Percentiles rank a stretch among this genome's conserved stretches.
These are phyloP conservation scores for Trichoderma brevicompactum DNA, from an alignment of 2,329 filamentous ascomycete genomes.

Conservation along the genomic window DNA sequence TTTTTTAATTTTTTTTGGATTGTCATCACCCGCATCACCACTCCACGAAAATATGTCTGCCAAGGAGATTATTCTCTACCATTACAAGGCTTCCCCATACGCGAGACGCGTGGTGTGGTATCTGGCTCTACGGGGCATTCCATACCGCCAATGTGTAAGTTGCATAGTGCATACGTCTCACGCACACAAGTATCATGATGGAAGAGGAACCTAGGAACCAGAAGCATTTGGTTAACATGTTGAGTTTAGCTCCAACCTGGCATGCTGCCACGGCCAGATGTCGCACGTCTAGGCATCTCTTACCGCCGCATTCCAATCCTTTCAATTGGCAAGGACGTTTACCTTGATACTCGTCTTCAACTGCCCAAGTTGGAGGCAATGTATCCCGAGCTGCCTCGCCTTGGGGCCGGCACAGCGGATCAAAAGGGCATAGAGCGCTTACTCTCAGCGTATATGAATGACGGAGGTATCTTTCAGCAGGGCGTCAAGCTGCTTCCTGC, in stretches of 20 bases:
- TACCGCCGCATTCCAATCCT: conserved; percentile 74
- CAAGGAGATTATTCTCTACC: conserved; percentile 61
- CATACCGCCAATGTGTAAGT: conserved; percentile 69
- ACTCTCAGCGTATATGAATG: conserved; percentile 59
- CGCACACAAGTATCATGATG: not conserved
- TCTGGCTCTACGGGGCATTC: conserved; percentile 65
- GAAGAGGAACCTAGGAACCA: too few species aligned
- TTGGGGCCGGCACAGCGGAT: conserved; percentile 45
- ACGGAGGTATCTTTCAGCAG: conserved; percentile 60
- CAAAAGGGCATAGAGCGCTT: conserved; percentile 57
- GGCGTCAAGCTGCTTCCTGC: conserved; percentile 61
- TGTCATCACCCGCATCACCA: not conserved
- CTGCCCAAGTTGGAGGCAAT: conserved; percentile 64
- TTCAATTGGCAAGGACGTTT: conserved; percentile 68
- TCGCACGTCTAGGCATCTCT: conserved; percentile 62
- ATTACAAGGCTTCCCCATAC: conserved; percentile 69
- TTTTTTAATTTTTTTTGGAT: too few species aligned
- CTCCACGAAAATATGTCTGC: conserved; percentile 30
- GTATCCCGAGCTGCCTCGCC: conserved; percentile 50
- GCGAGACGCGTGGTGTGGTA: conserved; percentile 70
- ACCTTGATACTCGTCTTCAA: conserved; percentile 72
- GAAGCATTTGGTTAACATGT: not conserved
- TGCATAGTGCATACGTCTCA: not conserved
- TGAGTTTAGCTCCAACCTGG: conserved; percentile 63
- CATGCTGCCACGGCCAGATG: conserved; percentile 68